Evolutionary conservation across 2,329 filamentous ascomycete genomes (phyloP).

Genomic region (Fusarium liriodendri): DNA sequence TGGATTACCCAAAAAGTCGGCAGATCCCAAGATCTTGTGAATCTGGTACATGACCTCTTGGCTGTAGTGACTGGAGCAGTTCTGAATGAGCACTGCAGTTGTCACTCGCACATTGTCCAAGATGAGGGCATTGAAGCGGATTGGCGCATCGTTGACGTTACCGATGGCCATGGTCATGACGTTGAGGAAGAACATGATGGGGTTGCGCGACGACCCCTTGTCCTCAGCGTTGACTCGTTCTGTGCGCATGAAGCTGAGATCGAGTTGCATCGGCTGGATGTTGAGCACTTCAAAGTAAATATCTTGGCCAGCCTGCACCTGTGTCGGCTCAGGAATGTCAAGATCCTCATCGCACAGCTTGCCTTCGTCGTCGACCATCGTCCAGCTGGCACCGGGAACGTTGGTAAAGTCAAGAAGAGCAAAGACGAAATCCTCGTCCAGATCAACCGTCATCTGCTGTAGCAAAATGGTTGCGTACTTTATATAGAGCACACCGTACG

Average conservation of each 20-base stretch:
- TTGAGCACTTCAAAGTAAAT: constrained; percentile 98
- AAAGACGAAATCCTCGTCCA: constrained; percentile 98
- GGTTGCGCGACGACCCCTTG: constrained; percentile 89
- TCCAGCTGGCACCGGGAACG: constrained; percentile 88
- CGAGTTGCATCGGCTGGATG: constrained; percentile 97
- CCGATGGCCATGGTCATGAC: constrained; percentile 99
- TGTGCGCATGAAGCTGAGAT: constrained; percentile 96
- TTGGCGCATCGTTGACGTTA: constrained; percentile 97
- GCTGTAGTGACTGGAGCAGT: constrained; percentile 93
- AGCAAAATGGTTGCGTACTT: constrained; percentile 95
- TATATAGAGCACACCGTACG: constrained; percentile 97
- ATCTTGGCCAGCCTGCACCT: constrained; percentile 87
- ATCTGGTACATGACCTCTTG: constrained; percentile 96
- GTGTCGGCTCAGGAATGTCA: constrained; percentile 91
- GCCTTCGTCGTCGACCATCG: constrained; percentile 74
- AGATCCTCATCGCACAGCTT: constrained; percentile 89
- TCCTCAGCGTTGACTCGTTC: constrained; percentile 97
- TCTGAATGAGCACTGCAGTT: constrained; percentile 82
- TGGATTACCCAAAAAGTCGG: constrained; percentile 96
- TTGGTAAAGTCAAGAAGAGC: constrained; percentile 95
- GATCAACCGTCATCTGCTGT: constrained; percentile 97
- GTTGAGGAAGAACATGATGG: constrained; percentile 98
- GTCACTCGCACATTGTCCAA: constrained; percentile 96
- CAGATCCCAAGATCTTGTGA: constrained; percentile 96
- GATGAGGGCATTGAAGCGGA: constrained; percentile 92